phyloP scores from a whole-genome alignment of 805 yeast genomes.

The Candida boidinii region DNA sequence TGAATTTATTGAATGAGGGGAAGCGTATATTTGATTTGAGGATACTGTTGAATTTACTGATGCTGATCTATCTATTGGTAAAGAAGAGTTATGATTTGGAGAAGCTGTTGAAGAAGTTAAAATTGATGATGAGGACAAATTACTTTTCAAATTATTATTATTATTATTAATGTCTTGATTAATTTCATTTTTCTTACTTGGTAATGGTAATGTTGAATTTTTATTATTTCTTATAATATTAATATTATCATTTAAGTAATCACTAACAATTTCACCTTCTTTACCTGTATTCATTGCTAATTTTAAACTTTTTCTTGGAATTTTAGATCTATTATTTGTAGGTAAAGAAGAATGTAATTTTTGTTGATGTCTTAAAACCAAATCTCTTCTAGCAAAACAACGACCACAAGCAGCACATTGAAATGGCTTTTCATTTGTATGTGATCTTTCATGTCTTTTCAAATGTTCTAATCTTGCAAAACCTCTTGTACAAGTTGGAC shows the following conservation, averaged over 20 bases:
- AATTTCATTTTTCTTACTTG: slow-evolving; percentile 4
- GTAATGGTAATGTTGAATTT: slow-evolving; percentile 38
- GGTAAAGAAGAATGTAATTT: slow-evolving; percentile 66
- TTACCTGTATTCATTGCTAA: slow-evolving; percentile 9
- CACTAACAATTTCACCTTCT: slow-evolving; percentile 25
- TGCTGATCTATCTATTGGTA: no score
- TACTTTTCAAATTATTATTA: neutral
- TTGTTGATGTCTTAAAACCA: slow-evolving; percentile 89
- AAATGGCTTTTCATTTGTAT: slow-evolving; percentile 93
- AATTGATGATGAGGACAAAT: no score
- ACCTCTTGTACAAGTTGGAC: slow-evolving; percentile 86
- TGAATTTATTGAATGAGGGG: slow-evolving; percentile 9
- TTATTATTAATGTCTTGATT: neutral
- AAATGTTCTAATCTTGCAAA: slow-evolving; percentile 93
- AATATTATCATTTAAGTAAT: slow-evolving; percentile 38
- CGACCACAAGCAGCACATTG: slow-evolving; percentile 96
- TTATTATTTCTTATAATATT: slow-evolving; percentile 46
- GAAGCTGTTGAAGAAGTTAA: slow-evolving; percentile 6
- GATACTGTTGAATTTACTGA: neutral
- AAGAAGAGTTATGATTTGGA: slow-evolving; percentile 4
- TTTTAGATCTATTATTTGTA: slow-evolving; percentile 23
- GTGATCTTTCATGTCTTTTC: slow-evolving; percentile 88
- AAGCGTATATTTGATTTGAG: slow-evolving; percentile 5
- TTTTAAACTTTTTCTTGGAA: slow-evolving; percentile 23
- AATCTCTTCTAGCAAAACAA: slow-evolving; percentile 85